Conservation (phyloP, 2,329 filamentous ascomycete genomes). For the Microdochium nivale region DNA sequence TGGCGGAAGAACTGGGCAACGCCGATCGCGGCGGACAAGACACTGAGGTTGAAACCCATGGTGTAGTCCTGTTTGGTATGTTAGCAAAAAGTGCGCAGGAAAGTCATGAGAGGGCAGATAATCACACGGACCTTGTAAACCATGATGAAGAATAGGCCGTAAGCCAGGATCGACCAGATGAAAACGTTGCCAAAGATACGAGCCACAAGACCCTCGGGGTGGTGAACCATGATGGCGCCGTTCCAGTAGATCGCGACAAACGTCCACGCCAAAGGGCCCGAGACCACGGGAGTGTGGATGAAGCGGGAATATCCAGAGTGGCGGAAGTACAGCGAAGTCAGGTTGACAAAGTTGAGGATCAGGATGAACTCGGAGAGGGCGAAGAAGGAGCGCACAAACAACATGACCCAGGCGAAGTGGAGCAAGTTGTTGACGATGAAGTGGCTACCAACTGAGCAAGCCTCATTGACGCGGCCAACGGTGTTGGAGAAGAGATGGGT, state of each 20-base stretch:
- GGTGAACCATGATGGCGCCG: slow-evolving; percentile 71
- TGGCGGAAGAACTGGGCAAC: slow-evolving; percentile 68
- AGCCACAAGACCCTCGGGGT: slow-evolving; percentile 57
- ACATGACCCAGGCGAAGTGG: slow-evolving; percentile 71
- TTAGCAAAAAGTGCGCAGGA: slow-evolving; percentile 1
- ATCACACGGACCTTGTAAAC: slow-evolving; percentile 48
- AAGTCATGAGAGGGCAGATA: no score
- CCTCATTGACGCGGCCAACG: slow-evolving; percentile 52
- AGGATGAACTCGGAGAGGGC: slow-evolving; percentile 68
- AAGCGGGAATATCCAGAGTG: slow-evolving; percentile 63
- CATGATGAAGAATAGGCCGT: slow-evolving; percentile 68
- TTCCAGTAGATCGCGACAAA: slow-evolving; percentile 86
- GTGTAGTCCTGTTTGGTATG: slow-evolving; percentile 46
- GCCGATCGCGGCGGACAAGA: slow-evolving; percentile 66
- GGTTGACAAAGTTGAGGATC: slow-evolving; percentile 74
- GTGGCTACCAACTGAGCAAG: slow-evolving; percentile 71
- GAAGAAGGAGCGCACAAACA: slow-evolving; percentile 72
- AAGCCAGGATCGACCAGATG: slow-evolving; percentile 74
- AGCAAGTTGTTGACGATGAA: slow-evolving; percentile 83
- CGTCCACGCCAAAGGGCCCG: slow-evolving; percentile 76
- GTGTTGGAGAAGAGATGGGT: slow-evolving; percentile 66
- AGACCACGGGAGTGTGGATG: slow-evolving; percentile 68
- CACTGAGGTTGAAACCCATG: slow-evolving; percentile 70
- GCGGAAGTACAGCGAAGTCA: slow-evolving; percentile 71
- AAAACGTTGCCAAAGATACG: slow-evolving; percentile 79